phyloP scores from a whole-genome alignment of 2,329 filamentous ascomycete species.

The Phaeosphaeria sp. region DNA sequence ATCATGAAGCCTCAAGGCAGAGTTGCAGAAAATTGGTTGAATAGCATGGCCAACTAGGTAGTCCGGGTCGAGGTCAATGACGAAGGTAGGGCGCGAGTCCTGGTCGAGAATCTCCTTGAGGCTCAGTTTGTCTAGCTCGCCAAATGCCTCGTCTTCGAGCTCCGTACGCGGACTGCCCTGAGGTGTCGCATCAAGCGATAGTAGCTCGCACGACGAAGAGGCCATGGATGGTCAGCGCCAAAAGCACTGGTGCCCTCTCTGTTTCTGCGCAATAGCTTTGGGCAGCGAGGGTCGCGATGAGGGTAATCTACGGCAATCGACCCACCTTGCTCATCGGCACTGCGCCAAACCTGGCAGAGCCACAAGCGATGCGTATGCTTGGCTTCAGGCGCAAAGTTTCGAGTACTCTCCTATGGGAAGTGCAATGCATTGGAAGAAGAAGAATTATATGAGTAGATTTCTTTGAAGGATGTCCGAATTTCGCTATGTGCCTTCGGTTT shows the following conservation, averaged over 20 bases:
- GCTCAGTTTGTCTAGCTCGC: slow-evolving; percentile 30
- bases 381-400: not conserved
- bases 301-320: not conserved
- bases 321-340: not conserved
- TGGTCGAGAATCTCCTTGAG: slow-evolving; percentile 39
- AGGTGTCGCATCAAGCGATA: slow-evolving; percentile 4
- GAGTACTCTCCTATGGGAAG: not conserved
- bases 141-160: slow-evolving; percentile 22
- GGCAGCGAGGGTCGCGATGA: not conserved
- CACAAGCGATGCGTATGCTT: not conserved
- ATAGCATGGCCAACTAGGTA: slow-evolving; percentile 23
- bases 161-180: slow-evolving; percentile 3
- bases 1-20: slow-evolving; percentile 36
- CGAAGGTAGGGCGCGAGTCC: slow-evolving; percentile 41
- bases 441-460: no score
- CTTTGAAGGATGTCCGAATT: not conserved
- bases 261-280: not conserved
- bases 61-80: slow-evolving; percentile 41
- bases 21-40: slow-evolving; percentile 40
- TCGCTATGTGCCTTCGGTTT: not conserved
- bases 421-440: not conserved
- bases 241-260: not conserved
- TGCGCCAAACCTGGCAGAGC: not conserved
- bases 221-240: slow-evolving; percentile 7
- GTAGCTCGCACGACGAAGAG: slow-evolving; percentile 3